A percentile compares a stretch with the other conserved stretches of the same genome.
phyloP scores from a whole-genome alignment of 352 stramenopile species.

The Globisporangium canariense region DNA sequence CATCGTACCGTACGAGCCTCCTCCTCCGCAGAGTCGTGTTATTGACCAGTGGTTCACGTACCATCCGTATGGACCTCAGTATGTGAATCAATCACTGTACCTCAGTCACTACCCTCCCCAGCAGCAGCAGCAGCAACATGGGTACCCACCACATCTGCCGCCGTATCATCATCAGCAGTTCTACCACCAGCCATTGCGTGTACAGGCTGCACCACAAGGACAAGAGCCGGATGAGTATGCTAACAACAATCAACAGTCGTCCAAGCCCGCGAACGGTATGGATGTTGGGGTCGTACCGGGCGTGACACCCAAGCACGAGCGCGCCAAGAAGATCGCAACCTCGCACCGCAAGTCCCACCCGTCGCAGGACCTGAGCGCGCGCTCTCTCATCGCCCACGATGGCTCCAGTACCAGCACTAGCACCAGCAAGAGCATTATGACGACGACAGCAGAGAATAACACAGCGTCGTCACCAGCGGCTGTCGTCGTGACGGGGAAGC shows the following conservation, averaged over 20 bases:
- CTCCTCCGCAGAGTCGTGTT: background rate
- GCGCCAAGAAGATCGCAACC: background rate
- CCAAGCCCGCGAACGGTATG: background rate
- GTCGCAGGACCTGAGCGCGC: background rate
- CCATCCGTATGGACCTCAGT: background rate
- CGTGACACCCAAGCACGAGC: conserved; percentile 6
- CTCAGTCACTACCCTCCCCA: background rate
- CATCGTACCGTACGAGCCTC: conserved; percentile 33
- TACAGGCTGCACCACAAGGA: background rate
- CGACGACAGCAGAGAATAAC: background rate
- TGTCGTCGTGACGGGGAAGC: background rate
- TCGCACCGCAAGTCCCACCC: background rate
- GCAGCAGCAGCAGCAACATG: background rate
- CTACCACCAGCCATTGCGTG: background rate
- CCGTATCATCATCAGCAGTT: background rate
- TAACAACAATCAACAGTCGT: background rate
- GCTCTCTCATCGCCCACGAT: background rate
- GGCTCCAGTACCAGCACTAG: background rate
- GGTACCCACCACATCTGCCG: background rate
- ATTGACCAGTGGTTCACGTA: background rate
- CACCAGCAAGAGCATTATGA: background rate
- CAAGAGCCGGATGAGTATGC: conserved; percentile 8
- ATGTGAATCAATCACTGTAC: background rate
- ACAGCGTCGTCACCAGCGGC: background rate
- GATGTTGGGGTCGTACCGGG: background rate